Base-by-base conservation (phyloP, 192 early-diverging fungal genomes). In the Dimargaris xerosporica region DNA sequence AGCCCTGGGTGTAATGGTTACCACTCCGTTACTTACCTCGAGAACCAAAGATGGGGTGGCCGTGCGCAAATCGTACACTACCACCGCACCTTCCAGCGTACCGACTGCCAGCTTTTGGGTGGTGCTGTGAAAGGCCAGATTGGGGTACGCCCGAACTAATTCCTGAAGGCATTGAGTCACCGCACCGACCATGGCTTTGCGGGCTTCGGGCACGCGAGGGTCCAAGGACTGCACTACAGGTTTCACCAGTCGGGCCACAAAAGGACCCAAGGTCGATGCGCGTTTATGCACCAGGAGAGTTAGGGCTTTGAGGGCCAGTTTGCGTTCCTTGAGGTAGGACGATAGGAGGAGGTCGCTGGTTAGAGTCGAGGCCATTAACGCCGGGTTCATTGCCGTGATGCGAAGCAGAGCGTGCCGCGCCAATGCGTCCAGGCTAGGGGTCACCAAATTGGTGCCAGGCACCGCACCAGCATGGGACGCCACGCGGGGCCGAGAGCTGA, bases 1-100 rank as follows among this genome's bases (percentile, higher is more conserved):
- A 5, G 34, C 34, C 34, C 3, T 39, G 34, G 7, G 2, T 39
- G 34, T 7, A 2, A 39, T 39, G 34, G 7, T 5, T 89, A 29
- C 17, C 50, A 46, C 30, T 11, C 39, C 29, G 41, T 31, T 21
- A 19, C 44, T 44, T 68, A 83, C 85, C 71, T 94, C 89, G 13
- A 94, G 66, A 30, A 91, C 74, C 25, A 83, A 76, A 26, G 80
- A 82, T 10, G 78, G 85, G 17, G 87, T 87, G 4, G 89, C 91
- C 0, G 90, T 94, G 28, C 83, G 74, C 3, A 92, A 69, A 73
- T 94, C 91, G 69, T 86, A 92, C 0, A 92, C 79, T 43, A 91
- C 69, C 3, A 74, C 73, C 2, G 82, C 75, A 6, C 91, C 91
- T 64, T 92, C 87, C 45, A 70, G 54, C 0, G 83, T 87, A 23